Conservation (phyloP, 148 eudicot species). For the Simmondsia chinensis region DNA sequence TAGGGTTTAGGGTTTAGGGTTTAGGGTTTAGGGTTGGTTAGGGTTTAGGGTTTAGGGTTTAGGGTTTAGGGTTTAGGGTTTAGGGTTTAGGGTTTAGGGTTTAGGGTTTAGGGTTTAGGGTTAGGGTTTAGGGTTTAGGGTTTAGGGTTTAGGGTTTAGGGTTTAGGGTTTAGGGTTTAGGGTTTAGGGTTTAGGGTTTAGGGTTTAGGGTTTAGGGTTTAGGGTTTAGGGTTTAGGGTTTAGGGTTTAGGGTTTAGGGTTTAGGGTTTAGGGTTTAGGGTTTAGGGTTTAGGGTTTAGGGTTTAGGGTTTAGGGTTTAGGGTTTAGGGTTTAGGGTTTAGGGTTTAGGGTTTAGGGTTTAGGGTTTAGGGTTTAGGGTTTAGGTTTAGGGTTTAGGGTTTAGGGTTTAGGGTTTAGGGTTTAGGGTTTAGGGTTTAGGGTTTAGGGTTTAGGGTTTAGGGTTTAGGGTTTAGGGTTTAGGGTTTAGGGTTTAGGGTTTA, state of each 20-base stretch:
- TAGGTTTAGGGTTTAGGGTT: no score
- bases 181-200: slow-evolving; percentile 6
- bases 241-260: not conserved
- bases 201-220: slow-evolving; percentile 3
- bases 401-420: no score
- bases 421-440: no score
- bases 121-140: slow-evolving; percentile 18
- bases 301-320: slow-evolving; percentile 6
- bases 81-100: slow-evolving; percentile 8
- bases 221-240: not conserved
- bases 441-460: no score
- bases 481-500: no score
- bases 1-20: slow-evolving; percentile 14
- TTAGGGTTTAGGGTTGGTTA: slow-evolving; percentile 13
- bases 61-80: slow-evolving; percentile 15
- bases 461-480: no score
- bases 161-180: slow-evolving; percentile 19
- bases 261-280: not conserved
- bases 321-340: no score
- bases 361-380: no score
- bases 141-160: slow-evolving; percentile 16
- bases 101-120: slow-evolving; percentile 14
- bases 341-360: no score
- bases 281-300: slow-evolving; percentile 9
- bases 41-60: slow-evolving; percentile 10